Percentiles rank a stretch among this genome's conserved stretches.
Evolutionary conservation across 2,329 filamentous ascomycete species (phyloP).

Genomic region (Mariannaea elegans): DNA sequence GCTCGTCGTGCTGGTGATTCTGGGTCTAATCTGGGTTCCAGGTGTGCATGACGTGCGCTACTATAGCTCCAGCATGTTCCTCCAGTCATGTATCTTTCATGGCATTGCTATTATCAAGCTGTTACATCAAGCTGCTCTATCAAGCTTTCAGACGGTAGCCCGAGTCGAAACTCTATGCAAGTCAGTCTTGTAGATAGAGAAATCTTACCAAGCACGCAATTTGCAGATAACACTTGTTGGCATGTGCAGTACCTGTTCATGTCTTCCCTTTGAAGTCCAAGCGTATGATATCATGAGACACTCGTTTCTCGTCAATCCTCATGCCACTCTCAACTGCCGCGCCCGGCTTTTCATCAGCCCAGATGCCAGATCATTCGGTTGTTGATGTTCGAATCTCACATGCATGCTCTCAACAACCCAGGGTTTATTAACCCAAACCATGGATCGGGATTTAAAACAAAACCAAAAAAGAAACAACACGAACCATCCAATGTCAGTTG

Average conservation of each 20-base stretch:
- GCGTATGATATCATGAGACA: neutral
- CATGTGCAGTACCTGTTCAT: conserved; percentile 2
- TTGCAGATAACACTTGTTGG: conserved; percentile 7
- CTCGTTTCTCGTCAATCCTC: neutral
- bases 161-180: conserved; percentile 4
- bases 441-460: neutral
- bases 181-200: neutral
- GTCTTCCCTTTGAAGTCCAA: no score
- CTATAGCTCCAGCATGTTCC: no score
- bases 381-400: neutral
- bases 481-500: neutral
- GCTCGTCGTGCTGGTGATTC: neutral
- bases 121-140: no score
- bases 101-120: no score
- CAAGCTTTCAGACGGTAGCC: neutral
- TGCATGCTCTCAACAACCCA: neutral
- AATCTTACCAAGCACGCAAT: neutral
- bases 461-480: neutral
- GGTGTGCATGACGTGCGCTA: no score
- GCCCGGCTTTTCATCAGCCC: neutral
- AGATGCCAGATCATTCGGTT: conserved; percentile 2
- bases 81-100: no score
- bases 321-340: neutral
- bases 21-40: neutral
- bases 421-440: neutral